These are phyloP conservation scores for Xylaria sp. DNA, from an alignment of 2,329 filamentous ascomycete genomes.

Conservation along the genomic window DNA sequence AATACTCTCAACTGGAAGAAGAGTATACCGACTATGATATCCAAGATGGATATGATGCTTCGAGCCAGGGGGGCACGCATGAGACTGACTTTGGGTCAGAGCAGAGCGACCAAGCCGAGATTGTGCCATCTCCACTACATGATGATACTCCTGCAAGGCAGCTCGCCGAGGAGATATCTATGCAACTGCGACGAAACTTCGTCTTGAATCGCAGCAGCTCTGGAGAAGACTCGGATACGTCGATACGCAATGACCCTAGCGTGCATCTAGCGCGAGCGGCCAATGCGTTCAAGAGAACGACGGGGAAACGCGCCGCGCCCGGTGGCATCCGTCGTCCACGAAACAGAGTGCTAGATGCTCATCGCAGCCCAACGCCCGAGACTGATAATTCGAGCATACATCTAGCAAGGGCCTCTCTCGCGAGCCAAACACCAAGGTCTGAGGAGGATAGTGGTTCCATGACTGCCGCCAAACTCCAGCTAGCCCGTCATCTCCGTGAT, in stretches of 20 bases:
- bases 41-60: background rate
- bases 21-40: background rate
- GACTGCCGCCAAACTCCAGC: conserved; percentile 50
- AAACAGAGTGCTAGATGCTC: conserved; percentile 17
- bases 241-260: conserved; percentile 31
- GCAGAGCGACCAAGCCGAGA: background rate
- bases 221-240: conserved; percentile 24
- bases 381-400: conserved; percentile 35
- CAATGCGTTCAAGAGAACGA: conserved; percentile 28
- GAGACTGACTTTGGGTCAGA: background rate
- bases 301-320: conserved; percentile 22
- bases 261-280: conserved; percentile 36
- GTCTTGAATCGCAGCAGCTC: conserved; percentile 3
- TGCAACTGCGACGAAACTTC: conserved; percentile 14
- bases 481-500: conserved; percentile 53
- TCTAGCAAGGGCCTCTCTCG: conserved; percentile 37
- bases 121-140: conserved; percentile 16
- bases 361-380: conserved; percentile 22
- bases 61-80: background rate
- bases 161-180: conserved; percentile 14
- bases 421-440: conserved; percentile 30
- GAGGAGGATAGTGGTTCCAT: conserved; percentile 41
- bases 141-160: conserved; percentile 12
- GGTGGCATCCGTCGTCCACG: conserved; percentile 16
- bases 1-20: conserved; percentile 27